These are phyloP conservation scores for Fusarium tanahbumbuense DNA, from an alignment of 2,329 filamentous ascomycete genomes.

Conservation along the genomic window DNA sequence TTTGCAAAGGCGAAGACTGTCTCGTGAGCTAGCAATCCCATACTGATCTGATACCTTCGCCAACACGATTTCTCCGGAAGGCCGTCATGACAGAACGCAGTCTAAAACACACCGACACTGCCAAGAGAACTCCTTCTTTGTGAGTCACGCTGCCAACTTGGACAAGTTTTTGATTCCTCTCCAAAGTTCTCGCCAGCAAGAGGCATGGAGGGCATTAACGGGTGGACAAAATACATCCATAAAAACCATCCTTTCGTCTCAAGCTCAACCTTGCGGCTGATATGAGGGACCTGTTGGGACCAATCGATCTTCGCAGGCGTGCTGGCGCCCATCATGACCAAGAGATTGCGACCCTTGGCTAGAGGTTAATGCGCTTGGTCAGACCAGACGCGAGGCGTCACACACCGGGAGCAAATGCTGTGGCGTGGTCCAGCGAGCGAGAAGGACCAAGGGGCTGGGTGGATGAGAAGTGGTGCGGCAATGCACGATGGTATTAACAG, in stretches of 20 bases:
- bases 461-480: conserved; percentile 37
- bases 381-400: conserved; percentile 60
- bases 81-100: conserved; percentile 31
- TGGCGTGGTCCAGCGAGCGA: conserved; percentile 57
- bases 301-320: conserved; percentile 47
- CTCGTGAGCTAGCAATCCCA: conserved; percentile 23
- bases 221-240: conserved; percentile 94
- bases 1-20: conserved; percentile 27
- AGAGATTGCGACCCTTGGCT: conserved; percentile 57
- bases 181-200: conserved; percentile 55
- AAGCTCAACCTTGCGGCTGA: conserved; percentile 53
- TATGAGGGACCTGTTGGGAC: conserved; percentile 59
- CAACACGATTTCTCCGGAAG: conserved; percentile 21
- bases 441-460: conserved; percentile 40
- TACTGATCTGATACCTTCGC: conserved; percentile 37
- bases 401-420: conserved; percentile 57
- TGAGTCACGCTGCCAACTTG: conserved; percentile 84
- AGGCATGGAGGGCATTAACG: conserved; percentile 71
- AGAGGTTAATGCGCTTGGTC: conserved; percentile 69
- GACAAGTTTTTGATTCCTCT: conserved; percentile 97
- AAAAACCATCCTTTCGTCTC: conserved; percentile 86
- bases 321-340: conserved; percentile 63
- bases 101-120: conserved; percentile 17
- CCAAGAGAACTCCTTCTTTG: conserved; percentile 72
- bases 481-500: conserved; percentile 37